A percentile compares a stretch with the other conserved stretches of the same genome.
phyloP scores from a whole-genome alignment of 805 yeast genomes.

The Ogataea henricii region DNA sequence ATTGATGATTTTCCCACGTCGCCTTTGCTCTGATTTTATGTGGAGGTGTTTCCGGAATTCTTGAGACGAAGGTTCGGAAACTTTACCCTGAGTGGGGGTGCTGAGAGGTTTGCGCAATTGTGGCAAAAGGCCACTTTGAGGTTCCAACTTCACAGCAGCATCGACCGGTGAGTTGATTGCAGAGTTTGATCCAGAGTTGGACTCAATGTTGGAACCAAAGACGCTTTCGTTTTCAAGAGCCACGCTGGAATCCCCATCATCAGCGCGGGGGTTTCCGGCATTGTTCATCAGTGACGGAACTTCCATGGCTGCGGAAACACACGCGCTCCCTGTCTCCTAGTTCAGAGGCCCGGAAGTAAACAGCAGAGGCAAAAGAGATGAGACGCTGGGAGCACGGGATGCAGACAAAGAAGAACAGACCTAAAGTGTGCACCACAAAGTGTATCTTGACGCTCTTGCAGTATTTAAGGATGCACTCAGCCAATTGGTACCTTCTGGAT shows the following conservation, averaged over 20 bases:
- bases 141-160: not conserved
- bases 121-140: no score
- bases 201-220: not conserved
- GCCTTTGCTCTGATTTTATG: constrained; percentile 47
- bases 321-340: not conserved
- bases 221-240: not conserved
- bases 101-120: no score
- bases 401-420: not conserved
- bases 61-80: constrained; percentile 18
- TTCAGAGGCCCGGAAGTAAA: not conserved
- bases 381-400: constrained; percentile 3
- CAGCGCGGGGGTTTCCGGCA: not conserved
- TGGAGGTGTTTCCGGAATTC: constrained; percentile 39
- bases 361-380: not conserved
- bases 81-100: not conserved
- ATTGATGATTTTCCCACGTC: constrained; percentile 48
- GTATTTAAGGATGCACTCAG: not conserved
- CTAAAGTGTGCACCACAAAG: not conserved
- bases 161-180: not conserved
- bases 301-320: constrained; percentile 10
- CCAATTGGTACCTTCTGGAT: not conserved
- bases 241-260: not conserved
- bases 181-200: not conserved
- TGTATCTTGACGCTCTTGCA: not conserved
- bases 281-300: constrained; percentile 18